phyloP scores from a whole-genome alignment of 1,139 yeast genomes.

The Yarrowia galli region DNA sequence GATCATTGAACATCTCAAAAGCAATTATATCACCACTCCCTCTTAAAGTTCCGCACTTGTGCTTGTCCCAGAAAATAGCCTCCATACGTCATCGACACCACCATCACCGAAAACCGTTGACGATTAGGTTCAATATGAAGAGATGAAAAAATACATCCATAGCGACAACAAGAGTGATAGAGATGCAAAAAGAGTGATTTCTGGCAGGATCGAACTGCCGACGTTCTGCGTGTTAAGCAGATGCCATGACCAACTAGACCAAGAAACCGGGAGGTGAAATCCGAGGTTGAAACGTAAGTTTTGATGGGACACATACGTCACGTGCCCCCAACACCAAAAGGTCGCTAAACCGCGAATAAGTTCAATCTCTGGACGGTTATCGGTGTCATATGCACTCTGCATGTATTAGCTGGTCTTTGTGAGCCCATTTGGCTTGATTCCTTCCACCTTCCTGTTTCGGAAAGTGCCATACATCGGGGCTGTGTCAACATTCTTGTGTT shows the following conservation, averaged over 20 bases:
- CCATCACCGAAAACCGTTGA: not conserved
- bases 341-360: not conserved
- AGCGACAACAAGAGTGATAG: not conserved
- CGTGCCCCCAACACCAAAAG: not conserved
- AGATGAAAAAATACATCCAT: not conserved
- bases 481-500: not conserved
- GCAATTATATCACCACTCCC: too few relatives aligned
- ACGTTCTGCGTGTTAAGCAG: constrained; percentile 99
- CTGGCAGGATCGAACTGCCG: constrained; percentile 99
- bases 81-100: not conserved
- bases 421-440: not conserved
- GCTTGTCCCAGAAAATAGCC: too few relatives aligned
- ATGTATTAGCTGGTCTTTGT: not conserved
- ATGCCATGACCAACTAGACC: constrained; percentile 99
- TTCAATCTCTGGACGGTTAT: not conserved
- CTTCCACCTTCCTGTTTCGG: constrained; percentile 6
- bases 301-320: not conserved
- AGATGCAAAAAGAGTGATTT: constrained; percentile 30
- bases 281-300: not conserved
- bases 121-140: not conserved
- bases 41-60: not conserved
- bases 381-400: not conserved
- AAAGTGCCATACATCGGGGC: too few relatives aligned
- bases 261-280: constrained; percentile 59
- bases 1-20: not conserved